Percentiles rank a stretch among this genome's conserved stretches.
These are phyloP conservation scores for Mycena sanguinolenta DNA, from an alignment of 768 basidiomycete species.

Conservation along the genomic window DNA sequence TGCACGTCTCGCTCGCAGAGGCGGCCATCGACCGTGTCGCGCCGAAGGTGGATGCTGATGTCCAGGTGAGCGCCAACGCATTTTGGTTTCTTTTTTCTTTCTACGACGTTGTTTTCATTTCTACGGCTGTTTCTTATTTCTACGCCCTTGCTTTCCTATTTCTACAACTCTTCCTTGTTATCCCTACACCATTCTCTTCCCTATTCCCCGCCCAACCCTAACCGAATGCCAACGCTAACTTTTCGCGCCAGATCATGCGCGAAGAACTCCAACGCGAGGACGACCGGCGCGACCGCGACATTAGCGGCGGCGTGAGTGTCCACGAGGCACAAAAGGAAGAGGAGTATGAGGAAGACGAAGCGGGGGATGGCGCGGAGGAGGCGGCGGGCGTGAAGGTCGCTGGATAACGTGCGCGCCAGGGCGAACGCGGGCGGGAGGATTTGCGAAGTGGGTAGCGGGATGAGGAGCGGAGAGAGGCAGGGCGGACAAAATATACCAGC, in stretches of 20 bases:
- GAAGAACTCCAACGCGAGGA: slow-evolving; percentile 82
- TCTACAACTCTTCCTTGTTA: too few relatives aligned
- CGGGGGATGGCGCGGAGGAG: slow-evolving; percentile 45
- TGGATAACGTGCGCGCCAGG: too few relatives aligned
- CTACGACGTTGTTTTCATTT: not conserved
- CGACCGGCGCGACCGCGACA: slow-evolving; percentile 56
- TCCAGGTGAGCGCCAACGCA: slow-evolving; percentile 58
- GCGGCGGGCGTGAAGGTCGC: slow-evolving; percentile 52
- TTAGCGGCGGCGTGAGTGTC: slow-evolving; percentile 39
- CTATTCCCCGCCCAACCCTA: too few relatives aligned
- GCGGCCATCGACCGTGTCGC: slow-evolving; percentile 91
- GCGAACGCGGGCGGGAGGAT: not conserved
- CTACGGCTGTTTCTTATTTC: too few relatives aligned
- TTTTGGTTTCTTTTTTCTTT: not conserved
- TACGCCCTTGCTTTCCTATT: too few relatives aligned
- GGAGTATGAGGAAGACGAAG: slow-evolving; percentile 46
- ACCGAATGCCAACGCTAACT: too few relatives aligned
- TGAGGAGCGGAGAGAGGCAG: not conserved
- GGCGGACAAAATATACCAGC: not conserved
- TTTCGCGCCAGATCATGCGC: slow-evolving; percentile 66
- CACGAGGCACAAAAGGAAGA: slow-evolving; percentile 37
- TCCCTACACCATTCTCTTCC: too few relatives aligned
- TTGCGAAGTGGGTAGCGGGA: too few relatives aligned
- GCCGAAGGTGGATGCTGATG: slow-evolving; percentile 87
- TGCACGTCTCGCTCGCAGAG: slow-evolving; percentile 88